These are phyloP conservation scores for Xerocomellus amylosporus DNA, from an alignment of 768 basidiomycete species.

Conservation along the genomic window DNA sequence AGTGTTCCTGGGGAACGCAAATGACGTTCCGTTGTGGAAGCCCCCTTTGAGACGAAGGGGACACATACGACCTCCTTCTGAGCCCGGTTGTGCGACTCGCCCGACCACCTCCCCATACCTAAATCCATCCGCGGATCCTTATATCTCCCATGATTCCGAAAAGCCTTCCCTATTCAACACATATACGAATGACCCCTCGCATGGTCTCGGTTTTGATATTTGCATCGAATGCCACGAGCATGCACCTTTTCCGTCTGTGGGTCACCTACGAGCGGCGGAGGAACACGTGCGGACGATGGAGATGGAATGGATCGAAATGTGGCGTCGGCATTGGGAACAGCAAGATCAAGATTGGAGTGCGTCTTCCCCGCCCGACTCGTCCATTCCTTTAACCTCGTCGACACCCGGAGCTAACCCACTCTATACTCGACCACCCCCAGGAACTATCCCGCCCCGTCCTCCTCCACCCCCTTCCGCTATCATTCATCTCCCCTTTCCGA, in stretches of 20 bases:
- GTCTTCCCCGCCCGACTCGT: not conserved
- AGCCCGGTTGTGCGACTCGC: not conserved
- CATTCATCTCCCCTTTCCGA: constrained; percentile 74
- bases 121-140: constrained; percentile 17
- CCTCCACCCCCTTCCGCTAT: constrained; percentile 70
- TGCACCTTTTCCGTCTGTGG: constrained; percentile 66
- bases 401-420: constrained; percentile 11
- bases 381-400: not conserved
- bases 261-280: constrained; percentile 70
- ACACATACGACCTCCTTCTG: not conserved
- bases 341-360: constrained; percentile 11
- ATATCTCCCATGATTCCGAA: constrained; percentile 10
- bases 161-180: constrained; percentile 36
- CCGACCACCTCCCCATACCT: constrained; percentile 9
- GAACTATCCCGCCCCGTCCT: constrained; percentile 52
- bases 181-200: constrained; percentile 39
- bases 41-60: constrained; percentile 20
- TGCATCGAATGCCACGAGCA: constrained; percentile 87
- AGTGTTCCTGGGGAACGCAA: constrained; percentile 78
- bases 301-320: constrained; percentile 56
- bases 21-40: constrained; percentile 63
- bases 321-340: constrained; percentile 24
- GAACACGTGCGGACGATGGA: constrained; percentile 71
- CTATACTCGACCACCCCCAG: not conserved
- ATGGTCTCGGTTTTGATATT: constrained; percentile 74